phyloP scores from a whole-genome alignment of 2,329 filamentous ascomycete species.

The Cladophialophora carrionii region DNA sequence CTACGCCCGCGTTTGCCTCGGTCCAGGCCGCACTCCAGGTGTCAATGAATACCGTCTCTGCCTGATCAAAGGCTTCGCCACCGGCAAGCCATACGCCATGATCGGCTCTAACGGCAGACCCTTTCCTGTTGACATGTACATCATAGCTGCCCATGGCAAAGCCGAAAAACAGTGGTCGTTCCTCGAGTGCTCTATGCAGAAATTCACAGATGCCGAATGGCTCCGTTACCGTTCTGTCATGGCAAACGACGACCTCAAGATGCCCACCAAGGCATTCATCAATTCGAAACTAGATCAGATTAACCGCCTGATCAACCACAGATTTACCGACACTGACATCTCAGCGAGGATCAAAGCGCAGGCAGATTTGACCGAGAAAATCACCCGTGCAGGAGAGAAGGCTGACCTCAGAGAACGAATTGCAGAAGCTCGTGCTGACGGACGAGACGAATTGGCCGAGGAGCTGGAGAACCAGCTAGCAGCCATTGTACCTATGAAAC shows the following conservation, averaged over 20 bases:
- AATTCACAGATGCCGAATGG: conserved; percentile 83
- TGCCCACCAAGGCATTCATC: conserved; percentile 74
- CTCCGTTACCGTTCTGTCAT: conserved; percentile 78
- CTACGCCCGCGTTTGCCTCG: conserved; percentile 82
- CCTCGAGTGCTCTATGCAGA: conserved; percentile 81
- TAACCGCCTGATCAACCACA: conserved; percentile 74
- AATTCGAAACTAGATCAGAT: conserved; percentile 77
- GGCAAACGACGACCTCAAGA: conserved; percentile 68
- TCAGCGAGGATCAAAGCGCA: conserved; percentile 75
- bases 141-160: conserved; percentile 79
- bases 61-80: conserved; percentile 83
- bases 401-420: conserved; percentile 67
- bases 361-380: conserved; percentile 67
- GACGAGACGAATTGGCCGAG: conserved; percentile 62
- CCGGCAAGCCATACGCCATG: conserved; percentile 81
- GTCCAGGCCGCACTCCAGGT: conserved; percentile 71
- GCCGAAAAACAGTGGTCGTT: conserved; percentile 85
- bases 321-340: conserved; percentile 82
- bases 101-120: conserved; percentile 71
- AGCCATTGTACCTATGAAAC: conserved; percentile 59
- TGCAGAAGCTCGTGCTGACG: conserved; percentile 66
- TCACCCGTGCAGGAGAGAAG: conserved; percentile 65
- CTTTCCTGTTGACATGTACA: conserved; percentile 85
- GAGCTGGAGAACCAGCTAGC: conserved; percentile 55
- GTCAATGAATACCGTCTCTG: conserved; percentile 84